Base-by-base conservation (phyloP, 352 stramenopile genomes). In the Aphanomyces euteiches region DNA sequence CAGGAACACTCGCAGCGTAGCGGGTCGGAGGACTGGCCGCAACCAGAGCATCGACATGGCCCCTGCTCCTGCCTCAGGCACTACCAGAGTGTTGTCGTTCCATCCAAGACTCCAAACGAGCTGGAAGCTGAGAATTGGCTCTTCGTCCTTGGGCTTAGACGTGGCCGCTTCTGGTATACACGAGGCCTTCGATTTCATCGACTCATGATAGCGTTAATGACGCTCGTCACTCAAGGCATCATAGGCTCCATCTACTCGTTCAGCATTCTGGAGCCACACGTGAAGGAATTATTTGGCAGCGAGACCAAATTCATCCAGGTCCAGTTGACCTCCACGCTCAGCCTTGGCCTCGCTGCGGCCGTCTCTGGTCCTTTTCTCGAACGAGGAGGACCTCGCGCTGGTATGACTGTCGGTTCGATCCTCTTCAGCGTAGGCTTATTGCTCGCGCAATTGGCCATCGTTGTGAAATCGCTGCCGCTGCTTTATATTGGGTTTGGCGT, bases 311-410 rank as follows among this genome's bases (percentile, higher is more conserved):
- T 7, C 1, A 47, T 67, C 12, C 36, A 57, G 1, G 41, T 43
- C 6, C 4, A 75, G 7, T 50, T 68, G 17, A 28, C 67, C 8
- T 19, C 48, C n/a, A 47, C 56, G 17, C 40, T 58, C 17, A 43
- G 37, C 19, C 36, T 75, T 8, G 71, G 67, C 17, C n/a, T 75
- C 40, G 34, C 57, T 13, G 68, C 69, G 5, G 71, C 71, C 2
- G 6, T 75, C 19, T 45, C 28, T 43, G 71, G 71, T 7, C 68
- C 56, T 13, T 72, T 43, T 13, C 21, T 74, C n/a, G 71, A 75
- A 45, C 37, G 36, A 12, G 17, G 36, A 17, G 34, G 15, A 15
- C 71, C 71, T 6, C 71, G 71, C 8, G 12, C 36, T 19, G 39
- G 66, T 28, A 56, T 72, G 54, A n/a, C 21, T 10, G 15, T 66